Evolutionary conservation across 2,329 filamentous ascomycete species (phyloP).

Genomic region (Penicillium hesseltinei): DNA sequence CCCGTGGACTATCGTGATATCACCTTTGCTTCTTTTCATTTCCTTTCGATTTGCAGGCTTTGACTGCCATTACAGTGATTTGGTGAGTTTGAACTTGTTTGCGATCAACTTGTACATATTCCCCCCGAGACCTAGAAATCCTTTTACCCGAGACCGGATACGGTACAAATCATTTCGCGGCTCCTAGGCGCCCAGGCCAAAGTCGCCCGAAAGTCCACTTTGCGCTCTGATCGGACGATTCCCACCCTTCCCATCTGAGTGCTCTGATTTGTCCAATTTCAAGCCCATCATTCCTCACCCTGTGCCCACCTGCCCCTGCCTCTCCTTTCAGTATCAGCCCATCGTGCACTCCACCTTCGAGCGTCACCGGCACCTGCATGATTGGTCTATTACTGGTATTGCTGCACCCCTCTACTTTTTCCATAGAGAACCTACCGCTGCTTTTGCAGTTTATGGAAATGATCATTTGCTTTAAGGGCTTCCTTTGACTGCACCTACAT

Average conservation of each 20-base stretch:
- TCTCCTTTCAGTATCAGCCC: conserved; percentile 28
- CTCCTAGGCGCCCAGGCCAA: conserved; percentile 11
- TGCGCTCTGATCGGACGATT: conserved; percentile 20
- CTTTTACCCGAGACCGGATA: conserved; percentile 18
- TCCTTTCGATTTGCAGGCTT: not conserved
- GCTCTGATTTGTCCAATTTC: conserved; percentile 21
- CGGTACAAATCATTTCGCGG: conserved; percentile 15
- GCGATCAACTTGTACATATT: not conserved
- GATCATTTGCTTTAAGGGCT: not conserved
- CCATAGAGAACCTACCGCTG: conserved; percentile 16
- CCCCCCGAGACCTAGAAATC: not conserved
- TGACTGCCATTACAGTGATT: not conserved
- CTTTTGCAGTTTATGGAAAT: conserved; percentile 11
- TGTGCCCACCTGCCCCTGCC: conserved; percentile 17
- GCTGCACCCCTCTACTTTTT: conserved; percentile 20
- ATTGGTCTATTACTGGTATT: conserved; percentile 27
- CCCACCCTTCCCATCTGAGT: conserved; percentile 14
- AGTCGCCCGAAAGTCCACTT: conserved; percentile 9
- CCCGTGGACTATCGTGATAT: not conserved
- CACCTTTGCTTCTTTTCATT: not conserved
- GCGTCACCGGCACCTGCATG: conserved; percentile 28
- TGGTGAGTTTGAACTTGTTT: conserved; percentile 5
- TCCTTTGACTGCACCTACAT: conserved; percentile 9
- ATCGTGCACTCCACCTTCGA: conserved; percentile 30
- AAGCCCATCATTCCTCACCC: conserved; percentile 19